phyloP scores from a whole-genome alignment of 1,284 basidiomycete species.

The Ganoderma leucocontextum region DNA sequence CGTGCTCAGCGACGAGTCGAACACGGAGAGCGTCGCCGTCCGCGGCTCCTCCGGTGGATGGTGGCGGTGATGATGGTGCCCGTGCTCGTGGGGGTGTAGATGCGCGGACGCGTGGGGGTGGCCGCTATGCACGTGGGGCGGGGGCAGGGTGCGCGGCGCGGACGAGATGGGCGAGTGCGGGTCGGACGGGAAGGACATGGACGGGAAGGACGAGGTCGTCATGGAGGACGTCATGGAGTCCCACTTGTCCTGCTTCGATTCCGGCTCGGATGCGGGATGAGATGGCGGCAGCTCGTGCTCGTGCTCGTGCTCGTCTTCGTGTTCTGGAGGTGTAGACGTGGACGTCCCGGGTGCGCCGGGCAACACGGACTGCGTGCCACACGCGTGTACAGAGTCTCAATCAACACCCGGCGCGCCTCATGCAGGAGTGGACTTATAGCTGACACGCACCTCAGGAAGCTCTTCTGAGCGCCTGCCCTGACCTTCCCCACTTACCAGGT shows the following conservation, averaged over 20 bases:
- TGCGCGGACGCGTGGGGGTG: constrained; percentile 39
- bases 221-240: constrained; percentile 70
- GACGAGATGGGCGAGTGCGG: constrained; percentile 51
- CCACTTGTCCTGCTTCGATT: constrained; percentile 62
- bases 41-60: constrained; percentile 21
- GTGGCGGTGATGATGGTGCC: constrained; percentile 36
- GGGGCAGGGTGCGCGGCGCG: constrained; percentile 32
- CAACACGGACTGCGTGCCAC: constrained; percentile 30
- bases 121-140: constrained; percentile 28
- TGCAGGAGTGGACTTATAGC: not conserved
- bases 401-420: constrained; percentile 8
- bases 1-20: constrained; percentile 72
- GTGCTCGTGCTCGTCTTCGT: constrained; percentile 29
- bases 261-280: constrained; percentile 39
- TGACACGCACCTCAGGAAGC: constrained; percentile 38
- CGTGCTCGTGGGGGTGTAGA: constrained; percentile 29
- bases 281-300: constrained; percentile 21
- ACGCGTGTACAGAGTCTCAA: constrained; percentile 5
- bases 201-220: constrained; percentile 75
- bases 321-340: constrained; percentile 29
- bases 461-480: constrained; percentile 43
- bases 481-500: constrained; percentile 54
- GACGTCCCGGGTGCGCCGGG: constrained; percentile 31
- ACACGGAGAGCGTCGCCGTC: constrained; percentile 82
- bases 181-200: constrained; percentile 69